These are phyloP conservation scores for Leccinum rimulosum DNA, from an alignment of 768 basidiomycete species.

Conservation along the genomic window DNA sequence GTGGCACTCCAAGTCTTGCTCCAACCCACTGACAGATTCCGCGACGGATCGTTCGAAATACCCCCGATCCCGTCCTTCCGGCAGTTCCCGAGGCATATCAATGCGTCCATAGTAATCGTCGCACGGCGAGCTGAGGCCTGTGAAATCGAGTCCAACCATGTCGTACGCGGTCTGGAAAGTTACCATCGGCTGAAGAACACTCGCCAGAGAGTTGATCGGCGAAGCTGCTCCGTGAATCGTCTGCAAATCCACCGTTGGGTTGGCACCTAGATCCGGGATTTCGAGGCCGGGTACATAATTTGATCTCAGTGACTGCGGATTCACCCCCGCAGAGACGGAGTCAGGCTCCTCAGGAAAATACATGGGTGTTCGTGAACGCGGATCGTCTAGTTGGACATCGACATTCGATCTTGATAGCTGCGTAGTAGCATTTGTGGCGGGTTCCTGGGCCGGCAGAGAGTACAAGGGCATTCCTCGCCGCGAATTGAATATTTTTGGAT, in stretches of 20 bases:
- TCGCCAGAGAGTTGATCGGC: conserved; percentile 5
- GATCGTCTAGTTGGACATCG: conserved; percentile 6
- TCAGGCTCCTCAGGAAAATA: conserved; percentile 9
- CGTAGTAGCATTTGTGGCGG: neutral
- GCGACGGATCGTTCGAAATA: neutral
- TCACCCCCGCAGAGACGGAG: neutral
- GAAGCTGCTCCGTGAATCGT: neutral
- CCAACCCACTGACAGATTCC: neutral
- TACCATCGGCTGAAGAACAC: conserved; percentile 2
- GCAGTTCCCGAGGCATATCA: neutral
- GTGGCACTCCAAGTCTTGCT: conserved; percentile 1
- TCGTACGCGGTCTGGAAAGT: conserved; percentile 13
- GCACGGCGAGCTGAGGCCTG: conserved; percentile 10
- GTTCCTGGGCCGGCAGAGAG: neutral
- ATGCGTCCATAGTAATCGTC: conserved; percentile 3
- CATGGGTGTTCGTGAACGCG: neutral
- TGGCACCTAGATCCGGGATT: neutral
- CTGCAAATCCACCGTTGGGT: neutral
- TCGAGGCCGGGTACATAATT: neutral
- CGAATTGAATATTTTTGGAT: neutral
- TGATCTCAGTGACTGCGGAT: neutral
- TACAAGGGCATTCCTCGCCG: conserved; percentile 10
- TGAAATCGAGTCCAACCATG: conserved; percentile 7
- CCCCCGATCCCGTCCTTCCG: neutral
- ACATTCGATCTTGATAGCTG: neutral